Evolutionary conservation across 2,329 filamentous ascomycete species (phyloP).

Genomic region (Boeremia exigua): DNA sequence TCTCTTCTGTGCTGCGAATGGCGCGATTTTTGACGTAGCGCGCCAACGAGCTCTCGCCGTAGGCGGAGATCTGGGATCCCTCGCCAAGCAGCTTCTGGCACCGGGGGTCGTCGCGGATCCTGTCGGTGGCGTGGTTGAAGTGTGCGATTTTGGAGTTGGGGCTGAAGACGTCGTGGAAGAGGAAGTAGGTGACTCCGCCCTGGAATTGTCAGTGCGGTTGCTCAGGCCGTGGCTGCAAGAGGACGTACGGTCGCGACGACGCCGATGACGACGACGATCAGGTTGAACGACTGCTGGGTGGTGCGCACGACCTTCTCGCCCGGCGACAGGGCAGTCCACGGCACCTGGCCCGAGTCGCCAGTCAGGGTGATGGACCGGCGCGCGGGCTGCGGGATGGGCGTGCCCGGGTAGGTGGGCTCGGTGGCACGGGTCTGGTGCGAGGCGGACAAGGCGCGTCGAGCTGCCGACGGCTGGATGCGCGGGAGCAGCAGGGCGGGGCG

Average conservation of each 20-base stretch:
- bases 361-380: slow-evolving; percentile 79
- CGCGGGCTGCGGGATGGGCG: slow-evolving; percentile 52
- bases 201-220: slow-evolving; percentile 42
- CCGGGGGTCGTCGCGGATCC: slow-evolving; percentile 73
- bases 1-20: slow-evolving; percentile 68
- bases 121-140: slow-evolving; percentile 85
- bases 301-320: slow-evolving; percentile 82
- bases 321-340: slow-evolving; percentile 77
- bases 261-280: slow-evolving; percentile 77
- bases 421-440: slow-evolving; percentile 33
- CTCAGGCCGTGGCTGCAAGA: slow-evolving; percentile 22
- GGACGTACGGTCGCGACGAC: slow-evolving; percentile 72
- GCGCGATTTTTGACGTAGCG: slow-evolving; percentile 75
- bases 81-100: slow-evolving; percentile 79
- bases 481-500: slow-evolving; percentile 31
- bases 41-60: slow-evolving; percentile 80
- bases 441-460: slow-evolving; percentile 34
- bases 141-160: slow-evolving; percentile 82
- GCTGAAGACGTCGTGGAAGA: slow-evolving; percentile 47
- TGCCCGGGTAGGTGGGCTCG: slow-evolving; percentile 32
- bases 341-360: slow-evolving; percentile 82
- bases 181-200: slow-evolving; percentile 69
- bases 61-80: slow-evolving; percentile 74
- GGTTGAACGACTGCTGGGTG: slow-evolving; percentile 90
- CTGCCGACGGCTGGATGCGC: slow-evolving; percentile 24